Evolutionary conservation across 2,329 filamentous ascomycete genomes (phyloP).

Genomic region (Xylaria multiplex): DNA sequence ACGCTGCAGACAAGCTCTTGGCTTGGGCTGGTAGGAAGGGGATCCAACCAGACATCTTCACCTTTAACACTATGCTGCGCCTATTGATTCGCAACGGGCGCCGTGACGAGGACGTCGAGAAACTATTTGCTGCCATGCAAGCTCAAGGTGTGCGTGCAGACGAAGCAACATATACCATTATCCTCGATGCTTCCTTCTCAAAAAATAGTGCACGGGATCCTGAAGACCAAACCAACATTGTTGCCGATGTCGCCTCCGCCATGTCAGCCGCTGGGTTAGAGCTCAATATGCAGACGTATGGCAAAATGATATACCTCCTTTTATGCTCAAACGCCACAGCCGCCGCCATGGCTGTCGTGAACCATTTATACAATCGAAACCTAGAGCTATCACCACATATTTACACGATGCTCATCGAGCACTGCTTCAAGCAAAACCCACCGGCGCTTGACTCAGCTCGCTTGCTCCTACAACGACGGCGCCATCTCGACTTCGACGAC

Average conservation of each 20-base stretch:
- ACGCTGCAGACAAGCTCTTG: constrained; percentile 64
- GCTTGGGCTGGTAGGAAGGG: constrained; percentile 66
- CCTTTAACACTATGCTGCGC: constrained; percentile 76
- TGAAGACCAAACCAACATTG: constrained; percentile 61
- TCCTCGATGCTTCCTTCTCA: constrained; percentile 69
- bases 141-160: constrained; percentile 65
- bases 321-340: constrained; percentile 58
- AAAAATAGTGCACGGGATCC: constrained; percentile 50
- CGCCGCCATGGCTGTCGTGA: constrained; percentile 69
- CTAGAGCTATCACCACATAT: constrained; percentile 70
- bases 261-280: constrained; percentile 67
- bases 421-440: constrained; percentile 69
- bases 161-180: constrained; percentile 76
- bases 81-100: constrained; percentile 64
- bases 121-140: constrained; percentile 69
- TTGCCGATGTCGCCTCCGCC: constrained; percentile 65
- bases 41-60: constrained; percentile 66
- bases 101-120: constrained; percentile 56
- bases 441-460: constrained; percentile 71
- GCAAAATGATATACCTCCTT: constrained; percentile 74
- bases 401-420: constrained; percentile 77
- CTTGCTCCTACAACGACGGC: constrained; percentile 63
- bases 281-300: constrained; percentile 72
- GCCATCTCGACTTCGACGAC: constrained; percentile 45
- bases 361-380: constrained; percentile 66